Evolutionary conservation across 202 grass and related monocot species (phyloP), one percentile per base, ranked within the genome.

Genomic region (Zizania palustris): DNA sequence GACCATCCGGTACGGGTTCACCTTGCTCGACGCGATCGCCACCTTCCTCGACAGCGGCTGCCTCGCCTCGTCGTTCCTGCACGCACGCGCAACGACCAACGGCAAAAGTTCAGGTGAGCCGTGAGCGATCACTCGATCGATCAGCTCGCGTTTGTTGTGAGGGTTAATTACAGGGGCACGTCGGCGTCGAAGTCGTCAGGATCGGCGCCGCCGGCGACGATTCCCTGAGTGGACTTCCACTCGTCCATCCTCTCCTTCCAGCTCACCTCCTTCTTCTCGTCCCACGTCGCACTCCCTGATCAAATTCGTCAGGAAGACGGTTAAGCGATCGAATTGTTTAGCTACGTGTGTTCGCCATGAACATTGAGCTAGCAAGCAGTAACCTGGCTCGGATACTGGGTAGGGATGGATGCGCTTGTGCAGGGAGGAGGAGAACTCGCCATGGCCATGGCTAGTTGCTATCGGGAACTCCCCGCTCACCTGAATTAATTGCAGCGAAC

Each of bases 221-320:
- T 61, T 33, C 88, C 78, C 73, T 97, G 96, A 68, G 91, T 99
- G 58, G 96, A 95, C 77, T 99, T 99, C 92, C 92, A 99, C 28
- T 99, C 96, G 60, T 99, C 96, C 96, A 99, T 92, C 69, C 96
- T 85, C 73, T 96, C 96, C 89, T 98, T 98, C 96, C 96, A 98
- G 69, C 91, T 81, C 51, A 80, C 82, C 22, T 98, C 91, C 63
- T 83, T 95, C 74, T 92, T 96, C 54, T 93, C 96, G 65, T 96
- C 96, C 87, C 87, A 90, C 57, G 80, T 99, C 16, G 81, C 85
- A 53, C 92, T 99, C 70, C 92, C 96, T 98, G 75, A 37, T 50
- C 34, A 35, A 64, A 35, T 15, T 43, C 38, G 19, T 59, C 18
- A 28, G 28, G 60, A 0, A 20, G 41, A 4, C 53, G 19, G 51